Base-by-base conservation (phyloP, 192 early-diverging fungal genomes). In the Rhizoclosmatium globosum region DNA sequence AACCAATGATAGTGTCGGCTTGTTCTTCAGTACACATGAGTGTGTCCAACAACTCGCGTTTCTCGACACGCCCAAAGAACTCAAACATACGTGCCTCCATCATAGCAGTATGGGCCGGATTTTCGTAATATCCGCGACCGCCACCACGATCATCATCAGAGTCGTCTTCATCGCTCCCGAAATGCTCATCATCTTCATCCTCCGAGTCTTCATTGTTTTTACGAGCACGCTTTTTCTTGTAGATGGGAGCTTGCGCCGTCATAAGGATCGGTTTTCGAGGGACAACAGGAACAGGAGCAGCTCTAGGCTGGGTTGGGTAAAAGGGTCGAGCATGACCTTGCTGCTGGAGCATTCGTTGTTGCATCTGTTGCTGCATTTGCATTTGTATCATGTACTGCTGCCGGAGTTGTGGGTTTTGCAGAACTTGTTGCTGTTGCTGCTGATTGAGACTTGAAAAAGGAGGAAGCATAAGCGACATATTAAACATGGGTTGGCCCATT, bases 1-100 rank as follows among this genome's bases (percentile, higher is more conserved):
- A 41, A 60, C 75, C 70, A 31, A 89, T 76, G n/a, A 94, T 86
- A 23, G 77, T 64, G 6, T 77, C 81, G 11, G 86, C 90, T 71
- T 92, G 90, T 23, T 81, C 82, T 0, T 76, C 50, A 0, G 83
- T 79, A 62, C 83, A 85, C 6, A 79, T 69, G 23, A 81, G 46
- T 1, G 81, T 81, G 59, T 87, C 86, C 21, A 77, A 75, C 4
- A 87, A 47, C 60, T 85, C 85, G 57, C 74, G 73, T 42, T 74
- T 62, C 17, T 69, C 68, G 31, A 68, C 81, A 11, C 61, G 82
- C 46, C 81, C 82, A 68, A 85, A 79, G 71, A 82, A 89, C 62
- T 81, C 84, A 60, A 71, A 81, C 79, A 68, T 80, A 71, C 77
- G 86, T 53, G 62, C 66, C 64, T 88, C 86, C 72, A 84, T 76